phyloP scores from a whole-genome alignment of 2,329 filamentous ascomycete genomes.

The Aspergillus proliferans region DNA sequence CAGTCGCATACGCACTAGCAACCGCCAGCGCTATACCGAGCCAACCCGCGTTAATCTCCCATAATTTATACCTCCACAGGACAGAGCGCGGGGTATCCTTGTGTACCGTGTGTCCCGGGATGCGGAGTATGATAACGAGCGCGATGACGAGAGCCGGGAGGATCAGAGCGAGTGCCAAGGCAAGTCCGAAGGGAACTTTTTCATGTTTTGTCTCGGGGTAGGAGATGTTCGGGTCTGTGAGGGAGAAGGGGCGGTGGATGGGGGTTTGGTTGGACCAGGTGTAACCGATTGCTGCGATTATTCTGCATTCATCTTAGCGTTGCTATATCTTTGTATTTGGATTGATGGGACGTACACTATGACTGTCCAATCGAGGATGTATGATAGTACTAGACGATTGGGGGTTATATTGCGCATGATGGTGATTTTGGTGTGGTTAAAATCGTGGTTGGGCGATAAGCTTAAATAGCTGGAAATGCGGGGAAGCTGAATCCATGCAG shows the following conservation, averaged over 20 bases:
- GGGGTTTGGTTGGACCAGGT: constrained; percentile 56
- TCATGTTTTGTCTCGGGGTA: constrained; percentile 67
- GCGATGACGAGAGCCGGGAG: constrained; percentile 64
- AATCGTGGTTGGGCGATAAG: neutral
- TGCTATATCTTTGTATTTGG: neutral
- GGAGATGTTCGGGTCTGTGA: constrained; percentile 70
- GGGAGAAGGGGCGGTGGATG: constrained; percentile 64
- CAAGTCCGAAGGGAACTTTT: constrained; percentile 61
- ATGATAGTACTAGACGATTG: constrained; percentile 56
- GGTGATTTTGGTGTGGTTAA: neutral
- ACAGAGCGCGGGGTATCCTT: constrained; percentile 56
- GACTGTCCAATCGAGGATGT: constrained; percentile 68
- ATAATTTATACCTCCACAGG: constrained; percentile 75
- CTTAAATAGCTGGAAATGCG: no score
- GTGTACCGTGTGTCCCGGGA: constrained; percentile 65
- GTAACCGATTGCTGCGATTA: constrained; percentile 53
- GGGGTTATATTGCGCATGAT: constrained; percentile 25
- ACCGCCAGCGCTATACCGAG: constrained; percentile 72
- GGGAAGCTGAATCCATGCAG: no score
- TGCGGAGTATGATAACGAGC: constrained; percentile 60
- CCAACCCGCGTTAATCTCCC: constrained; percentile 84
- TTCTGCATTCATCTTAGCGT: constrained; percentile 29
- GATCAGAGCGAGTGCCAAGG: constrained; percentile 58
- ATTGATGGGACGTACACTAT: constrained; percentile 37
- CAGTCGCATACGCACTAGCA: constrained; percentile 69